phyloP scores from a whole-genome alignment of 1,284 basidiomycete genomes.

The Polyporus tsugae region DNA sequence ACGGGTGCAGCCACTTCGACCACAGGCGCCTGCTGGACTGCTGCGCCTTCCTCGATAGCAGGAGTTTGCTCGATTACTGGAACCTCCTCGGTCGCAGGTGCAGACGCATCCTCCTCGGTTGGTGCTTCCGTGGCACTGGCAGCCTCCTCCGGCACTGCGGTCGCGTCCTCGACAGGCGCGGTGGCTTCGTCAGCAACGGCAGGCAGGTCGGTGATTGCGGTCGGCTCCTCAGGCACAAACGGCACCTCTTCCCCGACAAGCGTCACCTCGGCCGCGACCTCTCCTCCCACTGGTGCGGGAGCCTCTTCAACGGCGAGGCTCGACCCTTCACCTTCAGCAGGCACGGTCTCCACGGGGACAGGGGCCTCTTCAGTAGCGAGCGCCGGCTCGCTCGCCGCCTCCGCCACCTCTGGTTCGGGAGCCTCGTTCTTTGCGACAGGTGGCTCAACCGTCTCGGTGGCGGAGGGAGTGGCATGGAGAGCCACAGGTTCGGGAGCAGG shows the following conservation, averaged over 20 bases:
- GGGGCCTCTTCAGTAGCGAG: conserved; percentile 10
- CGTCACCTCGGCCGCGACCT: conserved; percentile 6
- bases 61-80: conserved; percentile 6
- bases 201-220: conserved; percentile 3
- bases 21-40: conserved; percentile 9
- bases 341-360: conserved; percentile 12
- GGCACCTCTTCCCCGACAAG: conserved; percentile 22
- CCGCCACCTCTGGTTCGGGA: not conserved
- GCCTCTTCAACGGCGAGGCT: conserved; percentile 20
- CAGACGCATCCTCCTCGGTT: conserved; percentile 14
- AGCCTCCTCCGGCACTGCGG: not conserved
- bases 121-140: conserved; percentile 1
- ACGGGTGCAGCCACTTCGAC: conserved; percentile 15
- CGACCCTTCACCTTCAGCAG: conserved; percentile 20
- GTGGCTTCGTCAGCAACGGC: conserved; percentile 15
- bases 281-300: conserved; percentile 8
- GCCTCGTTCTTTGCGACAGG: conserved; percentile 14
- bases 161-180: conserved; percentile 3
- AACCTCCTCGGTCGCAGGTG: conserved; percentile 15
- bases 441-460: conserved; percentile 13
- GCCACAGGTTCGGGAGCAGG: conserved; percentile 13
- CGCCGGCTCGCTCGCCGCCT: not conserved
- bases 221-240: conserved; percentile 18
- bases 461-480: conserved; percentile 5
- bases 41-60: conserved; percentile 11